These are phyloP conservation scores for Syzygium oleosum DNA, from an alignment of 345 rosid species.

Conservation along the genomic window DNA sequence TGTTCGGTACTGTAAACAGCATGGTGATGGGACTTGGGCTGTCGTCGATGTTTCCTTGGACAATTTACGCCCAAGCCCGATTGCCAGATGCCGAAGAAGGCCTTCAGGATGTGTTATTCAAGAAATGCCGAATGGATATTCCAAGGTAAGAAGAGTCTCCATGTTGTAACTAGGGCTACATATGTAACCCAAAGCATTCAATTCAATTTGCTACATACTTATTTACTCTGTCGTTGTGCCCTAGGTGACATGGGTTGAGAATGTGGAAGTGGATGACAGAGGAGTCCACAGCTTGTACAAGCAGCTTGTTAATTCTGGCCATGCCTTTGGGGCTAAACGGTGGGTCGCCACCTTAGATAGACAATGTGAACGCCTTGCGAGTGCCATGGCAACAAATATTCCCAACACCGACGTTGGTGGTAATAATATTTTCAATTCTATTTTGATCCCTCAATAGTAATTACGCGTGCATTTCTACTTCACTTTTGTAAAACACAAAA, in stretches of 20 bases:
- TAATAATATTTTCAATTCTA: not conserved
- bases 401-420: constrained; percentile 50
- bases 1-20: constrained; percentile 72
- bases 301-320: constrained; percentile 52
- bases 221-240: not conserved
- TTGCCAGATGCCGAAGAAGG: constrained; percentile 49
- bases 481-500: not conserved
- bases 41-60: constrained; percentile 94
- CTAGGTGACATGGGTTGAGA: constrained; percentile 94
- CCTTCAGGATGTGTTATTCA: constrained; percentile 92
- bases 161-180: not conserved
- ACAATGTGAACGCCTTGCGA: constrained; percentile 73
- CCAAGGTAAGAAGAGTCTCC: constrained; percentile 37
- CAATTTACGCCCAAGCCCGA: constrained; percentile 40
- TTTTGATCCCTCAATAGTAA: not conserved
- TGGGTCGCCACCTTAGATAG: constrained; percentile 83
- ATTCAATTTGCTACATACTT: not conserved
- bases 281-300: constrained; percentile 51
- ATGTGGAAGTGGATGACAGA: constrained; percentile 82
- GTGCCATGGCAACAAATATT: constrained; percentile 49
- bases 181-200: not conserved
- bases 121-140: constrained; percentile 68
- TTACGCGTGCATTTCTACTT: not conserved
- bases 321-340: constrained; percentile 82
- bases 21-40: constrained; percentile 73